These are phyloP conservation scores for Diutina siamensis DNA, from an alignment of 1,139 yeast genomes.

Conservation along the genomic window DNA sequence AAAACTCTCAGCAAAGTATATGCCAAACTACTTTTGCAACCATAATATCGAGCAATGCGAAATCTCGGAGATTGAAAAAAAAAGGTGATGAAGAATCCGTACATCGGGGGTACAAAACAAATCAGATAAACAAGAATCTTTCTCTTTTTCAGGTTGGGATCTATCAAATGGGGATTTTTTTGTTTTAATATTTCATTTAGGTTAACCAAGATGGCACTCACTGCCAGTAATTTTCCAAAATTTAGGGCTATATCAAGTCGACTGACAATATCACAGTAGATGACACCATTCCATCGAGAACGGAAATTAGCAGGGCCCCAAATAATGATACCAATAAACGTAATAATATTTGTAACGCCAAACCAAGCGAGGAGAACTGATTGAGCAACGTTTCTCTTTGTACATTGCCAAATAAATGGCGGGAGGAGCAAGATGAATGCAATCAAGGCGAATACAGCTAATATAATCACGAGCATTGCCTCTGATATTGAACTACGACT, in stretches of 20 bases:
- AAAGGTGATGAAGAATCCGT: neutral
- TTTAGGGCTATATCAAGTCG: neutral
- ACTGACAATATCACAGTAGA: constrained; percentile 1
- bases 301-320: neutral
- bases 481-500: no score
- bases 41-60: neutral
- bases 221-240: neutral
- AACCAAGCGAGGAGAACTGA: neutral
- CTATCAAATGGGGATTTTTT: neutral
- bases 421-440: neutral
- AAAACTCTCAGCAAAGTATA: neutral
- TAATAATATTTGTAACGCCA: neutral
- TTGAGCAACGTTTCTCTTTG: neutral
- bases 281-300: neutral
- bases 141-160: neutral
- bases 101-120: neutral
- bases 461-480: neutral
- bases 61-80: neutral
- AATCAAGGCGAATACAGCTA: neutral
- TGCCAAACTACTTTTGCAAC: neutral
- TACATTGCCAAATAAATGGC: neutral
- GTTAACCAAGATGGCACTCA: neutral
- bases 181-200: neutral
- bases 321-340: neutral
- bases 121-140: neutral